phyloP scores from a whole-genome alignment of 2,329 filamentous ascomycete genomes.

The Didymellaceae sp. region DNA sequence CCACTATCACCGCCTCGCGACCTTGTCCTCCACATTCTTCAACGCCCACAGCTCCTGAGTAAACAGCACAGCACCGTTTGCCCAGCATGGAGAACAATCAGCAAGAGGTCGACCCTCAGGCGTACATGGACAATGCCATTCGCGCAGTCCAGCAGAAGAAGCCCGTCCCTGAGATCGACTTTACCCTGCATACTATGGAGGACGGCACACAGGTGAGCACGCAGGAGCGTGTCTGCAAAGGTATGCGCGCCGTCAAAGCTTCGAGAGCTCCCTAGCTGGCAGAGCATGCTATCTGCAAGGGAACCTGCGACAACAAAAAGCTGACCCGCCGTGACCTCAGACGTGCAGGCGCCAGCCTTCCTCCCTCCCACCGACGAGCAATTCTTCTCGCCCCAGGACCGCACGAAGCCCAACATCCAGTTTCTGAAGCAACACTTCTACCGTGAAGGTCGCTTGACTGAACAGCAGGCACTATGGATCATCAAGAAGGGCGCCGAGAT shows the following conservation, averaged over 20 bases:
- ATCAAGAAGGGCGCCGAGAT: conserved; percentile 87
- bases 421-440: conserved; percentile 99
- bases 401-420: conserved; percentile 85
- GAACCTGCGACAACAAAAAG: conserved; percentile 29
- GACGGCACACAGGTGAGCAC: conserved; percentile 96
- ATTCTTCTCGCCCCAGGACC: conserved; percentile 88
- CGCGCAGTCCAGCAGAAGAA: conserved; percentile 94
- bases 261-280: conserved; percentile 8
- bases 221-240: conserved; percentile 96
- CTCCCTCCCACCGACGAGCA: conserved; percentile 90
- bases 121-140: conserved; percentile 80
- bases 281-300: background rate
- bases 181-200: conserved; percentile 98
- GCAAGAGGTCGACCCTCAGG: conserved; percentile 47
- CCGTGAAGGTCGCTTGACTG: conserved; percentile 92
- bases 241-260: conserved; percentile 57
- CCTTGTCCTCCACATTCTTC: conserved; percentile 33
- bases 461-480: conserved; percentile 97
- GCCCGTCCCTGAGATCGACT: conserved; percentile 96
- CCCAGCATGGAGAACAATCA: conserved; percentile 46
- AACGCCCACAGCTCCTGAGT: conserved; percentile 31
- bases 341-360: conserved; percentile 97
- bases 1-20: conserved; percentile 40
- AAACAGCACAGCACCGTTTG: conserved; percentile 21
- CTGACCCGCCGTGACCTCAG: conserved; percentile 57